Percentiles rank a stretch among this genome's conserved stretches.
These are phyloP conservation scores for Speleostelium caveatum DNA, from an alignment of 78 protist genomes.

Conservation along the genomic window DNA sequence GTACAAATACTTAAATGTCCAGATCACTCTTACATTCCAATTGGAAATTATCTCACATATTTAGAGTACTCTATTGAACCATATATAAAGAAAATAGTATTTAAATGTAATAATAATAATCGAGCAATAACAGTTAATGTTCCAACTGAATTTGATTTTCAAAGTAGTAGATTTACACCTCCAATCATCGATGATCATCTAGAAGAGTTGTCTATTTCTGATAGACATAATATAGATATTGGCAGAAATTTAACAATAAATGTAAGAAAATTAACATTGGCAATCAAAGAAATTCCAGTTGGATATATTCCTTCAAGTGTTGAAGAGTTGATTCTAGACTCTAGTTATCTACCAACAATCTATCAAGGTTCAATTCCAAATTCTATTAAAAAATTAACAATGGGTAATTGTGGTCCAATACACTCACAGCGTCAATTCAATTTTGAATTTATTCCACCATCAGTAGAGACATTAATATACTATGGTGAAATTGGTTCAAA, in stretches of 20 bases:
- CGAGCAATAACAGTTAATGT: not conserved
- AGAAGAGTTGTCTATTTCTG: not conserved
- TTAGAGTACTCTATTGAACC: not conserved
- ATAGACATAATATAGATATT: not conserved
- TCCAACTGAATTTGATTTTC: not conserved
- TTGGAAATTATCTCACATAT: not conserved
- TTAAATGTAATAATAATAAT: too few species aligned
- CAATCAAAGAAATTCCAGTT: not conserved
- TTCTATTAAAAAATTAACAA: not conserved
- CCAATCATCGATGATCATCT: not conserved
- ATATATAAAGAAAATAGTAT: not conserved
- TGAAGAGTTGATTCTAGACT: not conserved
- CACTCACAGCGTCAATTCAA: not conserved
- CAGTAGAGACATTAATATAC: not conserved
- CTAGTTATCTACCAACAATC: not conserved
- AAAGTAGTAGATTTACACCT: not conserved
- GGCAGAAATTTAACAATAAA: not conserved
- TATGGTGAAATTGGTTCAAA: not conserved
- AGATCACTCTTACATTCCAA: not conserved
- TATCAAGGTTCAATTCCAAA: not conserved
- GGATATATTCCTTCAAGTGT: not conserved
- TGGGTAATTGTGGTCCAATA: too few species aligned
- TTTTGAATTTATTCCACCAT: not conserved
- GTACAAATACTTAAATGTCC: not conserved
- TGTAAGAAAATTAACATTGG: not conserved